A percentile compares a stretch with the other conserved stretches of the same genome.
These are phyloP conservation scores for Platanthera guangdongensis DNA, from an alignment of 106 monocot species.

Conservation along the genomic window DNA sequence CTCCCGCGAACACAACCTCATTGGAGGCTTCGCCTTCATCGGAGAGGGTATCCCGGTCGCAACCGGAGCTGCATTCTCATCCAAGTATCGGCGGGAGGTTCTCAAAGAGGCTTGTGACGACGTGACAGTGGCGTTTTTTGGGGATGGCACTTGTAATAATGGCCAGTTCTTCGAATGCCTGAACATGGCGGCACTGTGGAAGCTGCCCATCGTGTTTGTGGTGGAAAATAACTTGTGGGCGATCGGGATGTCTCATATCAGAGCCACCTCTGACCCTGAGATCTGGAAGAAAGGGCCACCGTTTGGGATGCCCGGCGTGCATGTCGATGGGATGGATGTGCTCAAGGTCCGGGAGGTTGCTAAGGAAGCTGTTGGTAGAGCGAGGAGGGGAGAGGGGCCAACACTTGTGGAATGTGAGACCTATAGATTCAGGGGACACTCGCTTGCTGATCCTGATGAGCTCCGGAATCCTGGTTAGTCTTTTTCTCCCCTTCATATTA, in stretches of 20 bases:
- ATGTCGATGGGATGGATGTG: conserved; percentile 99
- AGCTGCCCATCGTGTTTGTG: conserved; percentile 97
- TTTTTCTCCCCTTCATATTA: neutral
- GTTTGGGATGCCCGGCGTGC: conserved; percentile 87
- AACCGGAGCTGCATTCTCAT: conserved; percentile 80
- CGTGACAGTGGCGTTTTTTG: conserved; percentile 81
- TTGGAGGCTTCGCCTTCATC: conserved; percentile 95
- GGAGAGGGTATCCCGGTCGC: conserved; percentile 98
- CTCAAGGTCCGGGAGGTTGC: conserved; percentile 92
- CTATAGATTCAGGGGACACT: conserved; percentile 81
- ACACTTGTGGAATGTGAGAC: conserved; percentile 94
- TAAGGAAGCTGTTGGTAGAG: conserved; percentile 69
- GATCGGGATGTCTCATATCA: conserved; percentile 84
- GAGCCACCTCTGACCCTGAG: conserved; percentile 86
- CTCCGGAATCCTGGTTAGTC: conserved; percentile 72
- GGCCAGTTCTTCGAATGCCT: conserved; percentile 98
- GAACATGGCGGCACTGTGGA: conserved; percentile 98
- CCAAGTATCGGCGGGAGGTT: conserved; percentile 78
- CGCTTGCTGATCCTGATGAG: conserved; percentile 88
- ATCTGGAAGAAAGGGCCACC: conserved; percentile 94
- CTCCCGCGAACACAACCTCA: conserved; percentile 60
- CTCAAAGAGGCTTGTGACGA: conserved; percentile 39
- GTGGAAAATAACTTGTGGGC: conserved; percentile 99
- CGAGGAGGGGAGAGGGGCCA: conserved; percentile 89
- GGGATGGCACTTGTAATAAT: conserved; percentile 94